These are phyloP conservation scores for Fusarium incarnatum DNA, from an alignment of 2,329 filamentous ascomycete genomes.

Conservation along the genomic window DNA sequence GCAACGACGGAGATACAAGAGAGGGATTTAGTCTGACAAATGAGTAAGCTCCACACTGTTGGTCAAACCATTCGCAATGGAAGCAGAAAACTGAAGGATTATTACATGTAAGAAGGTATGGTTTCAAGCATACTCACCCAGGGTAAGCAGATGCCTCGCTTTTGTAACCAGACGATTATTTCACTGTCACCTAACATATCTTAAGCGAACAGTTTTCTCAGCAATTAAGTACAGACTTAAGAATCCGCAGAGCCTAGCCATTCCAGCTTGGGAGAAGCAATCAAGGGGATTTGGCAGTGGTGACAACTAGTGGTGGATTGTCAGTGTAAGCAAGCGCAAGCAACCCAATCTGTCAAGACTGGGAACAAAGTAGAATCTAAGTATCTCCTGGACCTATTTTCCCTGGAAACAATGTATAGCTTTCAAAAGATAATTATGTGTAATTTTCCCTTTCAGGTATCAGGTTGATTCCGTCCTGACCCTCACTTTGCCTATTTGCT, in stretches of 20 bases:
- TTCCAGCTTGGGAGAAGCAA: neutral
- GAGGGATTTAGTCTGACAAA: neutral
- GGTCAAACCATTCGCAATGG: neutral
- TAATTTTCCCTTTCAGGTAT: too few relatives aligned
- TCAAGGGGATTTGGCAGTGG: neutral
- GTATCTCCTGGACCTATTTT: too few relatives aligned
- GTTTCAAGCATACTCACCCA: neutral
- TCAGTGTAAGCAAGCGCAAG: neutral
- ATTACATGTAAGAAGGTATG: neutral
- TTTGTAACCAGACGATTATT: neutral
- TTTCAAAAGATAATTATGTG: too few relatives aligned
- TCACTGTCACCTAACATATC: fast-evolving
- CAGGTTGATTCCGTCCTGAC: too few relatives aligned
- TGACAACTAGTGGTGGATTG: neutral
- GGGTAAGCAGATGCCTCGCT: neutral
- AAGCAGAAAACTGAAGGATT: neutral
- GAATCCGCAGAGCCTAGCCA: too few relatives aligned
- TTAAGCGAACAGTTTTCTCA: neutral
- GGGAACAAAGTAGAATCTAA: neutral
- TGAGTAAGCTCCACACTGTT: neutral
- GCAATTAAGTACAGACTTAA: too few relatives aligned
- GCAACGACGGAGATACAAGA: neutral
- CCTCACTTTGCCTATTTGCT: too few relatives aligned
- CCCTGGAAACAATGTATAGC: too few relatives aligned
- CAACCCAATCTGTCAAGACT: neutral